phyloP scores from a whole-genome alignment of 352 stramenopile genomes.

The Albugo candida region DNA sequence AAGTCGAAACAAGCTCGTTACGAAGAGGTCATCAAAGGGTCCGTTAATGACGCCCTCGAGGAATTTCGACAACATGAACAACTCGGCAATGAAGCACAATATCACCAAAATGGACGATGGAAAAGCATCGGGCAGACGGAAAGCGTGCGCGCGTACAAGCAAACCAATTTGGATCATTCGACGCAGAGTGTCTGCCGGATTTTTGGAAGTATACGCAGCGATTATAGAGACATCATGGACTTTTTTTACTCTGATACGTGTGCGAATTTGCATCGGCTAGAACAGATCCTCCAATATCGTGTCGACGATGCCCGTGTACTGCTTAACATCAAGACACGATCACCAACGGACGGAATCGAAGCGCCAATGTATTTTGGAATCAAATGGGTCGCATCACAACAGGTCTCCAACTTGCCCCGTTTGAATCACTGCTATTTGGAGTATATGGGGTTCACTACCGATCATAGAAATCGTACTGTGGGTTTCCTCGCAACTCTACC shows the following conservation, averaged over 20 bases:
- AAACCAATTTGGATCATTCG: background rate
- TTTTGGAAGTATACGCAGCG: constrained; percentile 34
- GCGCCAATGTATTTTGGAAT: constrained; percentile 49
- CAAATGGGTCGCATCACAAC: constrained; percentile 50
- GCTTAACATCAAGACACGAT: constrained; percentile 46
- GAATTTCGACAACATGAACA: no score
- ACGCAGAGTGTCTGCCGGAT: constrained; percentile 16
- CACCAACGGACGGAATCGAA: constrained; percentile 5
- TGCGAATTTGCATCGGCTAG: constrained; percentile 37
- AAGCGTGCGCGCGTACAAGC: constrained; percentile 2
- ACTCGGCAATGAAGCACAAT: no score
- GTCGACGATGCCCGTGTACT: constrained; percentile 45
- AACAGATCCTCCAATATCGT: constrained; percentile 47
- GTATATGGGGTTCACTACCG: constrained; percentile 50
- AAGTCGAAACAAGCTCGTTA: no score
- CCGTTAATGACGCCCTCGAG: no score
- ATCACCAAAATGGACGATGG: background rate
- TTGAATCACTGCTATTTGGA: constrained; percentile 55
- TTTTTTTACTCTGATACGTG: constrained; percentile 39
- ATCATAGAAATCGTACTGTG: constrained; percentile 31
- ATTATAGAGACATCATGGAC: constrained; percentile 44
- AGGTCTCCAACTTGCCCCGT: constrained; percentile 30
- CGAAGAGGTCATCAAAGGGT: no score
- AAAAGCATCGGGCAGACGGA: constrained; percentile 5
- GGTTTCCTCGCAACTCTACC: constrained; percentile 48